Base-by-base conservation (phyloP, 108 stramenopile species). In the Skeletonema menzelii region DNA sequence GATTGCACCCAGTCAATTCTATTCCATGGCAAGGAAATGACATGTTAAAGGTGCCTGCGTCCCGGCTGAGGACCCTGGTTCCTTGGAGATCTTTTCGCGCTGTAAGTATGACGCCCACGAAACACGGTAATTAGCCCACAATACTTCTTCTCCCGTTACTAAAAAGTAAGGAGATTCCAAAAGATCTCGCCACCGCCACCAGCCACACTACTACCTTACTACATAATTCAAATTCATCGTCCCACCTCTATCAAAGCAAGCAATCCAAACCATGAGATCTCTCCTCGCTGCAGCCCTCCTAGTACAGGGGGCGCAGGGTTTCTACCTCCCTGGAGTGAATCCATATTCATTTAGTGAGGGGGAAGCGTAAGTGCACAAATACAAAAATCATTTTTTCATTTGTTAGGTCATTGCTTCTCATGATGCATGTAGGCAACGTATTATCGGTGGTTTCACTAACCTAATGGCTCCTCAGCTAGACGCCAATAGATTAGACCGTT, bases 291-390 rank as follows among this genome's bases (percentile, higher is more conserved):
- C 49, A 20, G 49, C 49, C 49, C 63, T 65, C 38, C 75, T 76
- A 40, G 14, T 69, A 24, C 59, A 68, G 59, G 69, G 69, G 47
- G 76, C 60, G 30, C 42, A 83, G 20, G 90, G 77, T 4, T 95
- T 89, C 72, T 93, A 92, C 71, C 79, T 92, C 13, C 95, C 95
- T 4, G 95, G 93, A 49, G 93, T 92, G 27, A 91, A 92, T 61
- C 90, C 92, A 0, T 88, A 91, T 62, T 86, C 89, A 5, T 96
- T 91, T 65, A 56, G 69, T 0, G 86, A 89, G 35, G 88, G 88
- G 13, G 85, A 90, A 34, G 44, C 57, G 92, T 93, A 63, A 79
- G 78, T 53, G 1, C 49, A 53, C 27, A 35, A 30, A 27, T n/a
- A n/a, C n/a, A 59, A 24, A 26, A 46, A 19, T 27, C 12, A 26